A percentile compares a stretch with the other conserved stretches of the same genome.
Evolutionary conservation across 1,139 yeast species (phyloP).

Genomic region (Meyerozyma smithsonii): DNA sequence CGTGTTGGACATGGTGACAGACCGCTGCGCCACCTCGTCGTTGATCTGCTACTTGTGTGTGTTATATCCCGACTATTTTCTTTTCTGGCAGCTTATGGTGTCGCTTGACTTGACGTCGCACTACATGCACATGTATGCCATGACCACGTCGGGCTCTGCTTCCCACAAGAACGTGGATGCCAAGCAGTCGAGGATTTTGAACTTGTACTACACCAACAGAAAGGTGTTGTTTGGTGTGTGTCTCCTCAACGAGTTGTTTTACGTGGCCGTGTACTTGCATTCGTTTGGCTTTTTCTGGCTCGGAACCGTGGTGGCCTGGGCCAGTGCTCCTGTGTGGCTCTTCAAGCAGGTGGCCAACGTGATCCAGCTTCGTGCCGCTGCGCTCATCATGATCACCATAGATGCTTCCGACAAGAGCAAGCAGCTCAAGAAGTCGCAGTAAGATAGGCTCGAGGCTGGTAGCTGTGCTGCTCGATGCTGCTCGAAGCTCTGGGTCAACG

Average conservation of each 20-base stretch:
- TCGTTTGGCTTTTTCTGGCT: constrained; percentile 62
- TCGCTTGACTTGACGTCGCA: constrained; percentile 92
- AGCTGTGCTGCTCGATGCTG: no score
- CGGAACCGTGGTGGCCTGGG: constrained; percentile 60
- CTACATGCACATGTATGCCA: constrained; percentile 98
- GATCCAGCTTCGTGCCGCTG: constrained; percentile 84
- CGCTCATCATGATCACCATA: constrained; percentile 68
- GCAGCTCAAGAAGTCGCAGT: neutral
- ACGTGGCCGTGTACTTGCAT: constrained; percentile 80
- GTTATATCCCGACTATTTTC: constrained; percentile 60
- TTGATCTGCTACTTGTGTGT: constrained; percentile 81
- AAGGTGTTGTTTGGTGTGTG: constrained; percentile 82
- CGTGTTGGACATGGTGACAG: constrained; percentile 97
- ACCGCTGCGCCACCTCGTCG: constrained; percentile 92
- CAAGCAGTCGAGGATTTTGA: constrained; percentile 66
- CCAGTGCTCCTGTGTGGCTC: constrained; percentile 81
- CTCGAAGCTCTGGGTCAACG: no score
- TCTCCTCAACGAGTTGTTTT: constrained; percentile 88
- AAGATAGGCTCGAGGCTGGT: no score
- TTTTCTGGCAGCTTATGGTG: constrained; percentile 80
- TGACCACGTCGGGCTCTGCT: constrained; percentile 69
- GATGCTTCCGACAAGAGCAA: constrained; percentile 63
- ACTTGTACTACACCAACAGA: constrained; percentile 83
- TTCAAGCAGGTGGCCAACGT: constrained; percentile 90
- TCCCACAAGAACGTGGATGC: constrained; percentile 83